Evolutionary conservation across 352 stramenopile genomes (phyloP).

Genomic region (Globisporangium alternatum): DNA sequence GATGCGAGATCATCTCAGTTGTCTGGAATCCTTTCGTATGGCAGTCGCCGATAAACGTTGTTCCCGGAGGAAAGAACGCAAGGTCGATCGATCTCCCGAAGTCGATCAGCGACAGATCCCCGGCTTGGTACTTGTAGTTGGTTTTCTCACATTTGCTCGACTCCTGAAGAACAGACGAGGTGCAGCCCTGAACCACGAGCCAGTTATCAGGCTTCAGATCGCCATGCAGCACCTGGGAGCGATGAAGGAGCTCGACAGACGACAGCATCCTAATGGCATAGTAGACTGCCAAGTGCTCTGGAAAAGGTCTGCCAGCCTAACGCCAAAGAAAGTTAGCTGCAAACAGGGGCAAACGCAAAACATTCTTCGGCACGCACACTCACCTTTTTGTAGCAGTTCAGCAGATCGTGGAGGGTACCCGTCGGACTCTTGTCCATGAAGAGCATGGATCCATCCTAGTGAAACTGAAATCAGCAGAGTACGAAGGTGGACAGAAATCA

Average conservation of each 20-base stretch:
- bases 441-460: constrained; percentile 71
- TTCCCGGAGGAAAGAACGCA: constrained; percentile 46
- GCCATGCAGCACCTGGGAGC: constrained; percentile 64
- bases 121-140: constrained; percentile 27
- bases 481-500: constrained; percentile 2
- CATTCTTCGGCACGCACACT: not conserved
- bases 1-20: constrained; percentile 76
- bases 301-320: constrained; percentile 52
- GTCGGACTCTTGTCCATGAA: constrained; percentile 64
- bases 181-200: constrained; percentile 46
- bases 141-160: constrained; percentile 12
- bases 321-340: not conserved
- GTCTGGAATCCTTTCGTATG: constrained; percentile 85
- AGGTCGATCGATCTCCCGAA: constrained; percentile 84
- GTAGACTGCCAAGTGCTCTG: constrained; percentile 67
- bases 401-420: constrained; percentile 76
- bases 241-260: constrained; percentile 65
- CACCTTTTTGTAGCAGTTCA: constrained; percentile 77
- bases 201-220: constrained; percentile 90
- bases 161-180: constrained; percentile 10
- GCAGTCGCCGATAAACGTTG: constrained; percentile 67
- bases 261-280: constrained; percentile 82
- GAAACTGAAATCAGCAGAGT: not conserved
- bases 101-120: constrained; percentile 74
- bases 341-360: not conserved